Base-by-base conservation (phyloP, 768 basidiomycete species). In the Leccinum fibrillosum region DNA sequence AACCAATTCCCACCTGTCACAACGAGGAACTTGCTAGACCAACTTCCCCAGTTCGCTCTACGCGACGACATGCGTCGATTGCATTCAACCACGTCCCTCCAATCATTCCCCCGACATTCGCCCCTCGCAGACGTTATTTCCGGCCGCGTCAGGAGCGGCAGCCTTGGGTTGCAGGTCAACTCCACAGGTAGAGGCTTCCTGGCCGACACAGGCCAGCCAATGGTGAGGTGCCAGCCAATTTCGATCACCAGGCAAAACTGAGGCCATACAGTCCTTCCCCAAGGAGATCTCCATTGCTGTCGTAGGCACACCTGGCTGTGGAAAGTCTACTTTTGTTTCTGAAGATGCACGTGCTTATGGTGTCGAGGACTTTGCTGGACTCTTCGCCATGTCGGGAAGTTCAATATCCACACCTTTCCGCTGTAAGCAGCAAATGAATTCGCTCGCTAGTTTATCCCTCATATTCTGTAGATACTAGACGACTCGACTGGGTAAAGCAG, bases 281-380 rank as follows among this genome's bases (percentile, higher is more conserved):
- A 74, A 66, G 59, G 70, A 75, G 51, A 64, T 89, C 51, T 84
- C 86, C 9, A 76, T 98, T 30, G 86, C 87, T 32, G 86, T 98
- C 34, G 80, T 95, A 39, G 96, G 96, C 13, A 80, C 84, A 12
- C 72, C 80, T 39, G 82, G 86, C 34, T 93, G 90, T 59, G 96
- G 95, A 59, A 98, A 98, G 74, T 88, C 91, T 2, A 83, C 85
- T 3, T 80, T 92, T 52, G 90, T 97, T 61, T 77, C 79, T 35
- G 88, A 86, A 68, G 94, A 92, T 11, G 77, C 94, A 55, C 85
- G 83, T 61, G 77, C 80, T 2, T 86, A 84, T 64, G 76, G 78
- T 15, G 75, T 90, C 15, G 74, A 76, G 34, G 79, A 82, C 54
- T 70, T 81, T 32, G 68, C 60, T 45, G 52, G 67, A 19, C 69